Conservation (phyloP, 345 rosid genomes). For the Boechera retrofracta region DNA sequence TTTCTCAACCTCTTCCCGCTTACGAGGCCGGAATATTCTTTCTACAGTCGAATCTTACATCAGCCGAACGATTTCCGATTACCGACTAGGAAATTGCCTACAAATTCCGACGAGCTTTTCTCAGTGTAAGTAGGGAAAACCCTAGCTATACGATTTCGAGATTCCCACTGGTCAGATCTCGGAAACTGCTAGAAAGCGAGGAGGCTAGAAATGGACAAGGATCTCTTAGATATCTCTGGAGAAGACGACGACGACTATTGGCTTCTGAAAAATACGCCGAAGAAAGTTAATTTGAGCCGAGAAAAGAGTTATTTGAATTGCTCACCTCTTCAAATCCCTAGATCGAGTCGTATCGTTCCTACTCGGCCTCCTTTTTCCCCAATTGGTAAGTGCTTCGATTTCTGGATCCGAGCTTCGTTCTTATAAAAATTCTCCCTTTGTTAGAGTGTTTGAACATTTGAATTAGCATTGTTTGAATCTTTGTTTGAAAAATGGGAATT, state of each 20-base stretch:
- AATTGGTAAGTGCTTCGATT: conserved; percentile 45
- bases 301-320: conserved; percentile 54
- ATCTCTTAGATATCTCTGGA: conserved; percentile 70
- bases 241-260: conserved; percentile 69
- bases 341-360: conserved; percentile 43
- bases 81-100: background rate
- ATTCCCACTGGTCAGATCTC: conserved; percentile 34
- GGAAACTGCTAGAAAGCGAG: background rate
- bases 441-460: background rate
- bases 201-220: conserved; percentile 57
- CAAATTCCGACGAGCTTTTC: background rate
- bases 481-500: background rate
- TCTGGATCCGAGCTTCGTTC: background rate
- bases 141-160: background rate
- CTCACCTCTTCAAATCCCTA: conserved; percentile 70
- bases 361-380: conserved; percentile 45
- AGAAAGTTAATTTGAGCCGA: conserved; percentile 29
- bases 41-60: conserved; percentile 9
- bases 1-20: conserved; percentile 44
- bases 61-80: background rate
- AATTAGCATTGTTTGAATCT: background rate
- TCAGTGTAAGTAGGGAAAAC: background rate
- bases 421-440: background rate
- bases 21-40: conserved; percentile 39
- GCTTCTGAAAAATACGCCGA: conserved; percentile 50